Evolutionary conservation across 2,329 filamentous ascomycete species (phyloP).

Genomic region (Lecanicillium sp.): DNA sequence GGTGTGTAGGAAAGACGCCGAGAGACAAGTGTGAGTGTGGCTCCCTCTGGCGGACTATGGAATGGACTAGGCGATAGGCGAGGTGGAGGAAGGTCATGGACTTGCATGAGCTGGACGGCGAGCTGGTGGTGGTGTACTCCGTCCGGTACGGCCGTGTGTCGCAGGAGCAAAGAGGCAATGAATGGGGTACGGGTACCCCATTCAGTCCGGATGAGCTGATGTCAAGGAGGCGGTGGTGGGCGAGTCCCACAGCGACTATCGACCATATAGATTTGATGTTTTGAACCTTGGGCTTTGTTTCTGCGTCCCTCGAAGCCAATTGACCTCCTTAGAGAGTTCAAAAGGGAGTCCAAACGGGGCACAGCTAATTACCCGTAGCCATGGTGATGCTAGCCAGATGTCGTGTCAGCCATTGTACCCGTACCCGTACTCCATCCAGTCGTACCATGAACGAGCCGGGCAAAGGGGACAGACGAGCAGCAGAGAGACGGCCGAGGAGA

Average conservation of each 20-base stretch:
- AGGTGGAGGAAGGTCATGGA: slow-evolving; percentile 16
- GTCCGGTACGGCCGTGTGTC: too few species aligned
- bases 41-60: slow-evolving; percentile 21
- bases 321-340: background rate
- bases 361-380: background rate
- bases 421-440: too few species aligned
- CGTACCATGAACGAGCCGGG: background rate
- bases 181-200: too few species aligned
- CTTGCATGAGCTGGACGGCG: slow-evolving; percentile 11
- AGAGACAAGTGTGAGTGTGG: slow-evolving; percentile 25
- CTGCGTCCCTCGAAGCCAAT: slow-evolving; percentile 5
- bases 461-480: background rate
- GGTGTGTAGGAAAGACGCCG: slow-evolving; percentile 18
- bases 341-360: slow-evolving; percentile 2
- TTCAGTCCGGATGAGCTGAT: slow-evolving; percentile 3
- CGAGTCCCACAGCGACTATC: slow-evolving; percentile 14
- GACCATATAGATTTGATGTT: slow-evolving; percentile 18
- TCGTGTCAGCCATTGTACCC: too few species aligned
- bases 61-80: slow-evolving; percentile 20
- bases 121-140: too few species aligned
- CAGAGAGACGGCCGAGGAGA: too few species aligned
- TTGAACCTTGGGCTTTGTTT: slow-evolving; percentile 7
- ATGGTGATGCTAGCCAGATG: background rate
- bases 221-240: slow-evolving; percentile 3
- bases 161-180: too few species aligned